Base-by-base conservation (phyloP, 2,329 filamentous ascomycete species). In the Apiospora malaysiana region DNA sequence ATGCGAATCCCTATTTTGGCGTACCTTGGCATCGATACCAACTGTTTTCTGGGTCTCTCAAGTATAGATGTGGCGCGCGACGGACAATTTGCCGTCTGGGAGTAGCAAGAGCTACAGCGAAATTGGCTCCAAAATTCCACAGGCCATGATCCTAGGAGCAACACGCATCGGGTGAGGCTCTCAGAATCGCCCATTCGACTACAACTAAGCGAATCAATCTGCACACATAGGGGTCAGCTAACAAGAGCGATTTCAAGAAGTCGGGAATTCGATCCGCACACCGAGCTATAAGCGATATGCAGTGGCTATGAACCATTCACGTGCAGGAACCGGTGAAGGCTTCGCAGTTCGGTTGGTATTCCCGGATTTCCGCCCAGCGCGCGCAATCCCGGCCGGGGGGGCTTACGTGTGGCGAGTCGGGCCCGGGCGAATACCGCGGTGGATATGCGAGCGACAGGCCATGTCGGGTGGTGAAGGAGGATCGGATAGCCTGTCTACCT, bases 401-500 rank as follows among this genome's bases (percentile, higher is more conserved):
- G 49, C 25, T 51, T 14, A 16, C 49, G 23, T 51, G 23, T 25
- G 23, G 49, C 12, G 49, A 51, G 14, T 51, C 49, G 49, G 49
- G 49, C 23, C 51, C 51, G 27, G 27, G 25, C 49, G 14, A 56
- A 25, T 32, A 23, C 49, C 25, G 14, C 49, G 21, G 2, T 56
- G 4, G 18, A 32, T 27, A 32, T 8, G 14, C 49, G 25, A 56
- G 27, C 5, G 8, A 18, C 27, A 59, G 23, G 49, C 49, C 49
- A 27, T 25, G 23, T 51, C 49, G 23, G 49, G 23, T 32, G n/a
- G 25, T 4, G 12, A 16, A 27, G 23, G 49, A 27, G 51, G 51
- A 59, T 59, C 51, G 25, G 51, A 59, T 59, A 32, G 51, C 25
- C n/a, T 51, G 47, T 25, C 47, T 51, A n/a, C 23, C 47, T 51